A percentile compares a stretch with the other conserved stretches of the same genome.
phyloP scores from a whole-genome alignment of 2,329 filamentous ascomycete genomes.

The Alternaria ventricosa region DNA sequence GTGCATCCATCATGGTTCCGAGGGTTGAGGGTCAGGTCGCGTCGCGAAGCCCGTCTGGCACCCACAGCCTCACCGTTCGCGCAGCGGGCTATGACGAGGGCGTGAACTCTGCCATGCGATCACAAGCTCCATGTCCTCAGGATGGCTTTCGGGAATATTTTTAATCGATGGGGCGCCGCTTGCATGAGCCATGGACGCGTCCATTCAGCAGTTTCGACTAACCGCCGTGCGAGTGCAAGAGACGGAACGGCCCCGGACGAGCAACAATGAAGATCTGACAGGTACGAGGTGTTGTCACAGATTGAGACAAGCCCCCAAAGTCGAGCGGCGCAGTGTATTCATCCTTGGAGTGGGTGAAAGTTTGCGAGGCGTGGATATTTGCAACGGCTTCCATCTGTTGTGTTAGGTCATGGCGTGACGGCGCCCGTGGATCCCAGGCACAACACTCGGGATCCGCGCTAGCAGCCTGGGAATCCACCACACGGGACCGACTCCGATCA shows the following conservation, averaged over 20 bases:
- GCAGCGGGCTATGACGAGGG: slow-evolving; percentile 6
- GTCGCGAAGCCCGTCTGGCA: neutral
- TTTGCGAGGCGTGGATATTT: slow-evolving; percentile 4
- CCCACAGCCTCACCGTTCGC: slow-evolving; percentile 2
- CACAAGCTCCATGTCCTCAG: neutral
- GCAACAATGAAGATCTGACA: slow-evolving; percentile 2
- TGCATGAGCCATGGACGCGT: slow-evolving; percentile 1
- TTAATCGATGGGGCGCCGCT: slow-evolving; percentile 6
- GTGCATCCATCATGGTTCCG: neutral
- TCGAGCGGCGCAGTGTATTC: neutral
- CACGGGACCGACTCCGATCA: neutral
- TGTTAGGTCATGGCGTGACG: neutral
- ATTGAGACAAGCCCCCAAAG: slow-evolving; percentile 12
- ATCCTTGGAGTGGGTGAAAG: neutral
- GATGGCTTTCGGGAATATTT: neutral
- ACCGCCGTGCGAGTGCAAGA: slow-evolving; percentile 18
- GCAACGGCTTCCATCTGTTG: neutral
- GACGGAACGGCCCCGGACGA: slow-evolving; percentile 11
- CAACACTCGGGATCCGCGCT: neutral
- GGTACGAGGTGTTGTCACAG: neutral
- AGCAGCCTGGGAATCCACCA: slow-evolving; percentile 34
- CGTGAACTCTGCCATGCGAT: slow-evolving; percentile 3
- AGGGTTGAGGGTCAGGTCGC: neutral
- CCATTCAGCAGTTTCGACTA: slow-evolving; percentile 20
- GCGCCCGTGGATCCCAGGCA: neutral